Evolutionary conservation across 768 basidiomycete genomes (phyloP), one percentile per base, ranked within the genome.

Genomic region (Russula olivacea): DNA sequence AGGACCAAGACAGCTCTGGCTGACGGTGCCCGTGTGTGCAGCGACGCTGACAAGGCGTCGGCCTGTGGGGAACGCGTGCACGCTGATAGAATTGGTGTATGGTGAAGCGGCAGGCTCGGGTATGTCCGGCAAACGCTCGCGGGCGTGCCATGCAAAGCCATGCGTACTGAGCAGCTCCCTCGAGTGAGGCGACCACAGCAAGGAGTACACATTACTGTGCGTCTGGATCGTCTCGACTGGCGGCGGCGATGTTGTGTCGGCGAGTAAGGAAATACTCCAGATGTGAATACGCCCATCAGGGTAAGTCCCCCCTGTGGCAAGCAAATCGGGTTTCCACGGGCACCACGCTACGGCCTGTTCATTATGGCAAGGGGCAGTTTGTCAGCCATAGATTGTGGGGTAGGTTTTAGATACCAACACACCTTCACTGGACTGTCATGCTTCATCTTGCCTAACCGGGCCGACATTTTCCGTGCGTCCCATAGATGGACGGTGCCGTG

Each of bases 321-420:
- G 76, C 4, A 89, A 76, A 59, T 81, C 82, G 4, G 78, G 76
- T 67, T 87, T 83, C 87, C 87, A 89, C 0, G 87, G 87, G 68
- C 85, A 85, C 87, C 87, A 89, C 0, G 86, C 82, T 52, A 89
- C 74, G 1, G 88, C 87, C 87, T 88, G 55, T 55, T 53, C 19
- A 21, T 28, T 19, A 19, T 23, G 25, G 36, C 36, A 15, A 28
- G 47, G 23, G 40, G 56, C 1, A n/a, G 30, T 32, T 21, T 9
- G 45, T 63, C 23, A 59, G 57, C 57, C n/a, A 7, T 52, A 54
- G 62, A 63, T 40, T 34, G 17, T 41, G 47, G 23, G 40, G 23
- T 21, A n/a, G 30, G 17, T 38, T 41, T 21, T 51, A 21, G 49
- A 45, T 8, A 9, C 45, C 25, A 17, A 56, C 66, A 51, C 38